phyloP scores from a whole-genome alignment of 208 protist genomes.

The Trypanosomatidae sp. region DNA sequence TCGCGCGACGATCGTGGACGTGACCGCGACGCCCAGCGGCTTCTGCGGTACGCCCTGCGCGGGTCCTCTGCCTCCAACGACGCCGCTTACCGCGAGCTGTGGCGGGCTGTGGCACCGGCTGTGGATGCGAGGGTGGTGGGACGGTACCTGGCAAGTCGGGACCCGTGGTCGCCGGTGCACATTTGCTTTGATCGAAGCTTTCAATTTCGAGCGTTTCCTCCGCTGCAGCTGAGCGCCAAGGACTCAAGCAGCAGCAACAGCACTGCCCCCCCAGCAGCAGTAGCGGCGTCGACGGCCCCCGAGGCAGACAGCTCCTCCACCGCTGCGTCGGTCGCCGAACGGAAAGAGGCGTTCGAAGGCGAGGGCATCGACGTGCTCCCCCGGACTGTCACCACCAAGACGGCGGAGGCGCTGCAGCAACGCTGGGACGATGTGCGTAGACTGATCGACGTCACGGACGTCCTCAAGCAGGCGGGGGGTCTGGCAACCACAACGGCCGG shows the following conservation, averaged over 20 bases:
- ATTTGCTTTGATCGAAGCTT: constrained; percentile 62
- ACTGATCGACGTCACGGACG: constrained; percentile 51
- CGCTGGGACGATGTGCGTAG: constrained; percentile 63
- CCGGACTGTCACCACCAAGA: constrained; percentile 27
- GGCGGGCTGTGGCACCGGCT: constrained; percentile 47
- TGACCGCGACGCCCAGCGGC: constrained; percentile 69
- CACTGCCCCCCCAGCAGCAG: neutral
- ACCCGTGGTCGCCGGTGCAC: constrained; percentile 66
- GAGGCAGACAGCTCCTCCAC: neutral
- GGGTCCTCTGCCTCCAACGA: constrained; percentile 63
- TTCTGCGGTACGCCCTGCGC: constrained; percentile 75
- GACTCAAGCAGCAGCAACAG: constrained; percentile 1
- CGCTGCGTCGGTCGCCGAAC: neutral
- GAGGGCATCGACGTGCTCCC: constrained; percentile 20
- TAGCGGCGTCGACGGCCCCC: neutral
- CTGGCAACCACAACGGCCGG: neutral
- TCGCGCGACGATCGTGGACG: constrained; percentile 38
- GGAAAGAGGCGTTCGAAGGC: constrained; percentile 19
- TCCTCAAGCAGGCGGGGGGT: constrained; percentile 14
- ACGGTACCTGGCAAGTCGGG: constrained; percentile 68
- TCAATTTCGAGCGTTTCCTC: constrained; percentile 56
- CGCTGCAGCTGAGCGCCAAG: constrained; percentile 15
- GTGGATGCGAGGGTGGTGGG: constrained; percentile 76
- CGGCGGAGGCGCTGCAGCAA: constrained; percentile 56
- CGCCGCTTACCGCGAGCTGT: constrained; percentile 50